These are phyloP conservation scores for Grigorovia transvaalensis DNA, from an alignment of 805 yeast genomes.

Conservation along the genomic window DNA sequence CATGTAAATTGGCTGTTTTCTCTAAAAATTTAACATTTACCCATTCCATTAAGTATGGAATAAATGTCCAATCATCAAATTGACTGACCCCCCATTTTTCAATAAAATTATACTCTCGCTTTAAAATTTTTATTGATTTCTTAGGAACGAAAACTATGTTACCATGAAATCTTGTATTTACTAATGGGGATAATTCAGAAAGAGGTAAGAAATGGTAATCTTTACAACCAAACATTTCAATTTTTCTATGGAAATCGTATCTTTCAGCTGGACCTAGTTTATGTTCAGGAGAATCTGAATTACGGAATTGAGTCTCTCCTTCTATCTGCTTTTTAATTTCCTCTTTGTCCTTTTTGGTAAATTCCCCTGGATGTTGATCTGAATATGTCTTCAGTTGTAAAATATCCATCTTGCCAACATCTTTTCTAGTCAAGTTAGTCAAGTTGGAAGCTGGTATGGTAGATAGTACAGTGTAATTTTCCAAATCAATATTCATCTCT, in stretches of 20 bases:
- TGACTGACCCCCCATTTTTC: conserved; percentile 23
- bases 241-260: conserved; percentile 24
- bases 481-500: not conserved
- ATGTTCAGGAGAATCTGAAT: conserved; percentile 7
- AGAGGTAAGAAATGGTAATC: conserved; percentile 46
- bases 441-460: too few relatives aligned
- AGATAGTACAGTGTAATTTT: not conserved
- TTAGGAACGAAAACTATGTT: conserved; percentile 48
- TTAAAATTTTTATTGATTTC: conserved; percentile 32
- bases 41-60: conserved; percentile 52
- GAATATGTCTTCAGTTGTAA: conserved; percentile 6
- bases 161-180: conserved; percentile 46
- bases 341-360: conserved; percentile 4
- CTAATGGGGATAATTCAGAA: conserved; percentile 44
- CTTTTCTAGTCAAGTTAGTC: not conserved
- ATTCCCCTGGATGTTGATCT: conserved; percentile 7
- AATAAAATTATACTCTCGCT: conserved; percentile 39
- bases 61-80: conserved; percentile 35
- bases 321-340: conserved; percentile 5
- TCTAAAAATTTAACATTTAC: conserved; percentile 17
- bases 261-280: conserved; percentile 26
- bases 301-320: conserved; percentile 1
- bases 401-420: conserved; percentile 1
- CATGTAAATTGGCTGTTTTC: conserved; percentile 10
- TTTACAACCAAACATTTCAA: conserved; percentile 42